These are phyloP conservation scores for Aspergillus arachidicola DNA, from an alignment of 2,329 filamentous ascomycete species.

Conservation along the genomic window DNA sequence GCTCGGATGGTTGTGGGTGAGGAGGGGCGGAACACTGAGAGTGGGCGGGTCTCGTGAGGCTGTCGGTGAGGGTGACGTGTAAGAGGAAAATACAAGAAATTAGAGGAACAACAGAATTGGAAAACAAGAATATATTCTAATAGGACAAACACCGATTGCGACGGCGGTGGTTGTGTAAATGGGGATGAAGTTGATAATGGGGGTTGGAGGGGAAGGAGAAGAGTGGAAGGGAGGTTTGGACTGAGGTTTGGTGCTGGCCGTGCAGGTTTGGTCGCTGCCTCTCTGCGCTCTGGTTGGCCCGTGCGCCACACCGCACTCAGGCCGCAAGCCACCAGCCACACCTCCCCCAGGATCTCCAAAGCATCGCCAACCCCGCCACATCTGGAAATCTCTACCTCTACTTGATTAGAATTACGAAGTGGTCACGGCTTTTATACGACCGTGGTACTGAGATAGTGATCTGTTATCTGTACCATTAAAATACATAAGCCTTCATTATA, in stretches of 20 bases:
- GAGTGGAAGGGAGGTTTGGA: conserved; percentile 6
- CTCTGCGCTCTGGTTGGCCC: conserved; percentile 12
- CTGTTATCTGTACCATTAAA: neutral
- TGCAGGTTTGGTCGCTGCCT: conserved; percentile 13
- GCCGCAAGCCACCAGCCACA: neutral
- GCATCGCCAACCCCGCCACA: conserved; percentile 6
- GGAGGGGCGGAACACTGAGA: conserved; percentile 23
- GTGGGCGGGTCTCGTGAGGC: conserved; percentile 40
- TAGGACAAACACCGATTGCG: conserved; percentile 8
- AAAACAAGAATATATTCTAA: conserved; percentile 20
- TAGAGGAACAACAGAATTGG: conserved; percentile 5
- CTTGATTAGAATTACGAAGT: neutral
- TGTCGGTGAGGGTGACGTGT: conserved; percentile 13
- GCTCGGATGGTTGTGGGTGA: conserved; percentile 24
- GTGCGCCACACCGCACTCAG: conserved; percentile 23
- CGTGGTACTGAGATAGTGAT: neutral
- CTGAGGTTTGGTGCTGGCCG: conserved; percentile 15
- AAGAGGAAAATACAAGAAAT: conserved; percentile 12
- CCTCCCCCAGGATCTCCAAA: conserved; percentile 1
- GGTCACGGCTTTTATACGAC: neutral
- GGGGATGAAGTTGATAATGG: conserved; percentile 18
- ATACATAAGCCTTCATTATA: neutral
- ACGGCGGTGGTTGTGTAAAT: neutral
- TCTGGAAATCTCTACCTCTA: neutral
- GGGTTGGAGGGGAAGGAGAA: conserved; percentile 5